phyloP scores from a whole-genome alignment of 352 stramenopile genomes.

The Phytopythium montanum region DNA sequence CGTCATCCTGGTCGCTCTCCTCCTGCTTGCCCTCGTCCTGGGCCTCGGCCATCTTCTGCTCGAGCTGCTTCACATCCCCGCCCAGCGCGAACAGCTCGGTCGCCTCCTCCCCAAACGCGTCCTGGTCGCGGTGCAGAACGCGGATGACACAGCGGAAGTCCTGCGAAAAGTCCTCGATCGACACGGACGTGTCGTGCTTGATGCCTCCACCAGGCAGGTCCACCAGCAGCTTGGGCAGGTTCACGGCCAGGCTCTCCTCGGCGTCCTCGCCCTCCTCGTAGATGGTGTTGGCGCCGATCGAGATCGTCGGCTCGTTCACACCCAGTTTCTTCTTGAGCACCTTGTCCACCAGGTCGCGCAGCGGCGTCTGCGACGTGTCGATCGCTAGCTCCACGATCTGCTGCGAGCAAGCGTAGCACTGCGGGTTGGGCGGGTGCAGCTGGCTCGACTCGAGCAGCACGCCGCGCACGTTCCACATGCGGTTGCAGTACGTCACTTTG shows the following conservation, averaged over 20 bases:
- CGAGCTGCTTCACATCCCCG: constrained; percentile 59
- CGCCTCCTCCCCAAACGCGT: constrained; percentile 63
- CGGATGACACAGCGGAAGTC: constrained; percentile 88
- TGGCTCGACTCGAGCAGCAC: constrained; percentile 90
- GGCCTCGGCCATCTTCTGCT: constrained; percentile 23
- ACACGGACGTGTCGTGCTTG: constrained; percentile 89
- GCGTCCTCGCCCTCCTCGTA: constrained; percentile 96
- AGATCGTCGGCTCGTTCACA: constrained; percentile 88
- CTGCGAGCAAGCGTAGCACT: constrained; percentile 96
- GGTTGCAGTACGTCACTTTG: constrained; percentile 94
- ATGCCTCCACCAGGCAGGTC: constrained; percentile 92
- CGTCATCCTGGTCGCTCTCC: constrained; percentile 10
- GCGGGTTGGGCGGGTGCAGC: constrained; percentile 89
- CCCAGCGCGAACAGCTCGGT: constrained; percentile 75
- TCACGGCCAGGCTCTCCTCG: constrained; percentile 71
- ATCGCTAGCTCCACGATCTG: constrained; percentile 89
- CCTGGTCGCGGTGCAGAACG: constrained; percentile 64
- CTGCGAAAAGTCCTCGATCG: constrained; percentile 95
- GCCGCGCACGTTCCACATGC: constrained; percentile 88
- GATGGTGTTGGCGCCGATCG: constrained; percentile 83
- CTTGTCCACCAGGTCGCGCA: constrained; percentile 73
- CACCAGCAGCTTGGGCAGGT: constrained; percentile 86
- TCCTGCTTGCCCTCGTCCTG: constrained; percentile 19
- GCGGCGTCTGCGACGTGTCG: constrained; percentile 84
- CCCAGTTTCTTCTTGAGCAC: constrained; percentile 88